Percentiles rank a stretch among this genome's conserved stretches.
Conservation (phyloP, 306 rosid genomes). For the Glycine tomentella region DNA sequence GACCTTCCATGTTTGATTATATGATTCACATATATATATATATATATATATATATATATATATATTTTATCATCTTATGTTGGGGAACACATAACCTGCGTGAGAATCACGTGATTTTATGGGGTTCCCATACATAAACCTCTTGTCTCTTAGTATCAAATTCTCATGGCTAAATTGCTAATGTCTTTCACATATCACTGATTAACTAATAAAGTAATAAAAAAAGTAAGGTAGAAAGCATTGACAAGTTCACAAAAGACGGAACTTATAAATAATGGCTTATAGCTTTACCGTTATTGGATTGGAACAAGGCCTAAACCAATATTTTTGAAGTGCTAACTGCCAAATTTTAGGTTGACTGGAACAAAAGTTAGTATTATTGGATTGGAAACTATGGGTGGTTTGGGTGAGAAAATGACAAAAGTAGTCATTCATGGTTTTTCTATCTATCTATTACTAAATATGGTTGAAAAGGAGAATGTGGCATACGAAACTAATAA, state of each 20-base stretch:
- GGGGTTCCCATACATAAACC: neutral
- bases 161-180: slow-evolving; percentile 11
- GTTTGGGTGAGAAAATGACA: slow-evolving; percentile 31
- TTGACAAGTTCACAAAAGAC: slow-evolving; percentile 16
- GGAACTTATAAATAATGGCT: slow-evolving; percentile 3
- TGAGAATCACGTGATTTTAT: slow-evolving; percentile 29
- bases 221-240: slow-evolving; percentile 1
- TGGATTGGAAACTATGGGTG: neutral
- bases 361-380: slow-evolving; percentile 29
- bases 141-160: slow-evolving; percentile 9
- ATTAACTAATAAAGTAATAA: neutral
- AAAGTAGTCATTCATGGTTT: slow-evolving; percentile 22
- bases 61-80: too few species aligned
- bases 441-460: slow-evolving; percentile 8
- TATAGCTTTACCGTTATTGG: slow-evolving; percentile 9
- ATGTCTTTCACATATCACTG: neutral
- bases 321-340: slow-evolving; percentile 19
- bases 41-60: too few species aligned
- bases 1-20: too few species aligned
- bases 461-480: slow-evolving; percentile 30
- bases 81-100: too few species aligned
- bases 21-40: too few species aligned
- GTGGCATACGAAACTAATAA: slow-evolving; percentile 20
- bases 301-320: neutral
- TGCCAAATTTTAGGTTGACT: slow-evolving; percentile 25